These are phyloP conservation scores for Hypoxylon fuscum DNA, from an alignment of 495 filamentous ascomycete species.

Conservation along the genomic window DNA sequence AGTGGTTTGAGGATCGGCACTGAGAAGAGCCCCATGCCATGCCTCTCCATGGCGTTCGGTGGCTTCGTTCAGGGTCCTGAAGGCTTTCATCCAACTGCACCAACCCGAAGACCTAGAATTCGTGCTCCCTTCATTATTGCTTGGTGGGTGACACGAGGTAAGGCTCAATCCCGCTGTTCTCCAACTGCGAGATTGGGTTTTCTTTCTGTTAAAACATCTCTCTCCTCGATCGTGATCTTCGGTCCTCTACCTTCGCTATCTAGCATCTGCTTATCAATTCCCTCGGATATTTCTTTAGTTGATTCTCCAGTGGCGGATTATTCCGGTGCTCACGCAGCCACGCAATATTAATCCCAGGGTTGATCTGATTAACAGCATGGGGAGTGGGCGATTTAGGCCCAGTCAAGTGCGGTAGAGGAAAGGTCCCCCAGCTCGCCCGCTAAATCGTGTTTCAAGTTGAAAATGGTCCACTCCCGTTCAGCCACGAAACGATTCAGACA, in stretches of 20 bases:
- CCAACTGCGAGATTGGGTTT: neutral
- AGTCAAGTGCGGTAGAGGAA: conserved; percentile 15
- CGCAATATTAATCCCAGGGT: conserved; percentile 34
- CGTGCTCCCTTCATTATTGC: conserved; percentile 13
- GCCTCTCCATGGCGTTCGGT: conserved; percentile 31
- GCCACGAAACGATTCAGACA: conserved; percentile 40
- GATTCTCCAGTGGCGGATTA: conserved; percentile 28
- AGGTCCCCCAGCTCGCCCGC: conserved; percentile 6
- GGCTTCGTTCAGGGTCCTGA: conserved; percentile 18
- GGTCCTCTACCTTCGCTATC: neutral
- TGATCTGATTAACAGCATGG: conserved; percentile 31
- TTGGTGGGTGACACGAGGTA: conserved; percentile 25
- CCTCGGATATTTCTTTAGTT: conserved; percentile 18
- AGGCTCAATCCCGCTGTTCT: conserved; percentile 3
- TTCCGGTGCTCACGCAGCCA: conserved; percentile 26
- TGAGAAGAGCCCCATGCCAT: conserved; percentile 28
- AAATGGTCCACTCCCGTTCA: conserved; percentile 32
- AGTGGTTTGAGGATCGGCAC: conserved; percentile 25
- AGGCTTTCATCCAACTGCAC: conserved; percentile 26
- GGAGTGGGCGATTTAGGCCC: conserved; percentile 14
- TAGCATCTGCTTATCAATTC: conserved; percentile 8
- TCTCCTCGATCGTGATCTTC: neutral
- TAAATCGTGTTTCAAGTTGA: conserved; percentile 41
- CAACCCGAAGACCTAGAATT: conserved; percentile 22
- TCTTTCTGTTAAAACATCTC: neutral